phyloP scores from a whole-genome alignment of 257 asterid species.

The Solanum acaule region DNA sequence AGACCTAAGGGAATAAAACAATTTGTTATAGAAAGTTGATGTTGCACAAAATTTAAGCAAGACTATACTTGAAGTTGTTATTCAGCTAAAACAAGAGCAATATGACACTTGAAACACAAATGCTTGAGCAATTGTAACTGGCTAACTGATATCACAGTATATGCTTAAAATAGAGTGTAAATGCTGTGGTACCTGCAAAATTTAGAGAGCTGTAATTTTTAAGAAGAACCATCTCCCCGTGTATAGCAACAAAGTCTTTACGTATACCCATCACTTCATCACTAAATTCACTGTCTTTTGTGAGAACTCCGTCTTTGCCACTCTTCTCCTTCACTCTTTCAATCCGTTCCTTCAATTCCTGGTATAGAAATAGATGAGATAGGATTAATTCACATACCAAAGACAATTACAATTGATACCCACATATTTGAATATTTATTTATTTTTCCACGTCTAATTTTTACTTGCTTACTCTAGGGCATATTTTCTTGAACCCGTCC shows the following conservation, averaged over 20 bases:
- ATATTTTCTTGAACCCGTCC: background rate
- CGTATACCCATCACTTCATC: conserved; percentile 64
- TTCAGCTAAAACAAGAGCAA: background rate
- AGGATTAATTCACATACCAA: background rate
- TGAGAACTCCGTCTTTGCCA: conserved; percentile 16
- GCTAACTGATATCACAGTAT: background rate
- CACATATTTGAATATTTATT: background rate
- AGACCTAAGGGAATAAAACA: conserved; percentile 37
- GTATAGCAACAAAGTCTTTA: conserved; percentile 72
- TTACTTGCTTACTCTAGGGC: background rate
- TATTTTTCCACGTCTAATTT: background rate
- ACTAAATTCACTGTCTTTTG: conserved; percentile 51
- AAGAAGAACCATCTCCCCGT: conserved; percentile 93
- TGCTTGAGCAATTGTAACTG: background rate
- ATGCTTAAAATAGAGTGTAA: background rate
- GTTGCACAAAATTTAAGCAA: background rate
- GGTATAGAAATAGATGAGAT: background rate
- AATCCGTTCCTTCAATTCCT: conserved; percentile 74
- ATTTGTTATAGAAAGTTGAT: background rate
- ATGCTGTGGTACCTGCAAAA: conserved; percentile 58
- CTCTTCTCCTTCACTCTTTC: conserved; percentile 47
- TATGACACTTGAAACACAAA: background rate
- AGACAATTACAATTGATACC: background rate
- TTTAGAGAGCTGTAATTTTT: conserved; percentile 87
- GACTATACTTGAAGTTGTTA: background rate